Evolutionary conservation across 192 early-diverging fungal species (phyloP), one percentile per base, ranked within the genome.

Genomic region (Podochytrium sp.): DNA sequence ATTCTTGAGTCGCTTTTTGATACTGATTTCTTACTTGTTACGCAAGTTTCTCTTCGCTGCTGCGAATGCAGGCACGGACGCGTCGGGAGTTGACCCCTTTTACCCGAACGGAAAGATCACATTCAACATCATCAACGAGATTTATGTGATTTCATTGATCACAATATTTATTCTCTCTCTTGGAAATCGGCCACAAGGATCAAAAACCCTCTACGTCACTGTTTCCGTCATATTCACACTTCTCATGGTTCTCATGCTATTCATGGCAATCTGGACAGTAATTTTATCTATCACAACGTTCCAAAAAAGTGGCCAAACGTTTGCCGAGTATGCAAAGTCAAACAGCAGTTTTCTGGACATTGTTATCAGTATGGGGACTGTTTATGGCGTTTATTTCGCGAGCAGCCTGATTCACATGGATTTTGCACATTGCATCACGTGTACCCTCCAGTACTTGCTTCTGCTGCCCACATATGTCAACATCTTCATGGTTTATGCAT

Each of bases 391-490:
- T 20, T 74, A 65, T 32, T 51, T 74, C 41, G 14, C 65, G 33
- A 32, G 29, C 12, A 58, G 51, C 5, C 50, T 68, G 23, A 3
- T 78, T 18, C 49, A 49, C 32, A 7, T 52, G 75, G 80, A 81
- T 56, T 35, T 78, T 27, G 75, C 74, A 72, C 84, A 85, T 55
- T 59, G 65, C 42, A 10, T 83, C 35, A 78, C 69, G 7, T 81
- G 71, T 59, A 80, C 79, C 50, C 10, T 78, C 33, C 85, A 86
- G 51, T 86, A 86, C 70, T 39, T 84, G 62, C 39, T 81, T 23
- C 65, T 93, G 43, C 78, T 94, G 65, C 94, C 94, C 14, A 90
- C 91, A 39, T 96, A 91, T 62, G 88, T 94, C 80, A 96, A 96
- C 81, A 91, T 96, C 53, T 83, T 96, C 50, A 93, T 90, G 84